Percentiles rank a stretch among this genome's conserved stretches.
Conservation (phyloP, 345 rosid species). For the Euclidium syriacum region DNA sequence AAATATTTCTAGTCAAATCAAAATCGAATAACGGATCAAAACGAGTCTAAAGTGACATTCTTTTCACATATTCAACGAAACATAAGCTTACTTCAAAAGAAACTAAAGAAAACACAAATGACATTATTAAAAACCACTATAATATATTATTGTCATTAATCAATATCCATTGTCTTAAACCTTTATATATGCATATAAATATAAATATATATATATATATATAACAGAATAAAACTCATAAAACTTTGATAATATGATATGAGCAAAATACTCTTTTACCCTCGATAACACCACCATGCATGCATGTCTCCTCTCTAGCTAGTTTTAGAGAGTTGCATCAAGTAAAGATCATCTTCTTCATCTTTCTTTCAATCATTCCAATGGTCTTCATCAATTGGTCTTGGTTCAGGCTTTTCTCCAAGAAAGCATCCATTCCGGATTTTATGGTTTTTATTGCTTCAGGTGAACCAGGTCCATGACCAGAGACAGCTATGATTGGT, state of each 20-base stretch:
- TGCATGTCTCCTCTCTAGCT: neutral
- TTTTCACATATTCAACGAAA: too few species aligned
- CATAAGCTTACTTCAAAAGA: too few species aligned
- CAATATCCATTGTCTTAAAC: neutral
- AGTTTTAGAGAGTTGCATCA: neutral
- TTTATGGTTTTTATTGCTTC: slow-evolving; percentile 30
- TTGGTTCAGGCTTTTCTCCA: slow-evolving; percentile 35
- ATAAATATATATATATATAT: too few species aligned
- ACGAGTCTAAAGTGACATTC: too few species aligned
- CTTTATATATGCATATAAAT: neutral
- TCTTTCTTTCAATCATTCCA: slow-evolving; percentile 15
- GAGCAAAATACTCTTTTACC: too few species aligned
- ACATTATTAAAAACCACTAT: neutral
- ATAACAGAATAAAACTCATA: too few species aligned
- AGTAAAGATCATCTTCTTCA: too few species aligned
- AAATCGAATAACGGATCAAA: too few species aligned
- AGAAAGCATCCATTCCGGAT: slow-evolving; percentile 64
- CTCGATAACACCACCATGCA: too few species aligned
- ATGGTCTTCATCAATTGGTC: slow-evolving; percentile 30
- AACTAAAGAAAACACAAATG: neutral
- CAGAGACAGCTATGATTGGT: slow-evolving; percentile 75
- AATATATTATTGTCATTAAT: neutral
- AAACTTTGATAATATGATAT: too few species aligned
- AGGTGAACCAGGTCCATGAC: slow-evolving; percentile 30
- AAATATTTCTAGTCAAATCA: too few species aligned